phyloP scores from a whole-genome alignment of 345 rosid genomes.

The Rhizophora mangle region DNA sequence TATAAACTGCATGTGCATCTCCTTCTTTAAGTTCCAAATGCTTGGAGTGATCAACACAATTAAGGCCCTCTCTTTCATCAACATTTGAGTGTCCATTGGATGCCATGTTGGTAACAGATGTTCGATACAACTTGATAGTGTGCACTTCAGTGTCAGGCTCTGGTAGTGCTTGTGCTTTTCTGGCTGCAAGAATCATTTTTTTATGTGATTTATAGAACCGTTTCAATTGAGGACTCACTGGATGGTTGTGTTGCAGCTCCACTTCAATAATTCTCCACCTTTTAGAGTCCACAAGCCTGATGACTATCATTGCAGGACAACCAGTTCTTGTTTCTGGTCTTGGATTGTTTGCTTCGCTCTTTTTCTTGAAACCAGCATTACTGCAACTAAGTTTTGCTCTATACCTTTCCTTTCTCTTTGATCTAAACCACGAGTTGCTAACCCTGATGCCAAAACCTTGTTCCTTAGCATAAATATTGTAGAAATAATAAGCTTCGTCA shows the following conservation, averaged over 20 bases:
- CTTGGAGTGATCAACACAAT: slow-evolving; percentile 16
- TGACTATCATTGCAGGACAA: slow-evolving; percentile 76
- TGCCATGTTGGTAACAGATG: slow-evolving; percentile 22
- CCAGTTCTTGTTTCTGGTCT: slow-evolving; percentile 77
- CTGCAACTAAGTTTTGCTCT: slow-evolving; percentile 82
- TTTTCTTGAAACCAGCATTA: slow-evolving; percentile 72
- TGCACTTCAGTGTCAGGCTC: slow-evolving; percentile 18
- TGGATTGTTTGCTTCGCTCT: slow-evolving; percentile 58
- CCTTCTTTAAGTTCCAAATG: slow-evolving; percentile 27
- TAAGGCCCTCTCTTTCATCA: slow-evolving; percentile 10
- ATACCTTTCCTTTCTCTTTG: slow-evolving; percentile 62
- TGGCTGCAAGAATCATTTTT: slow-evolving; percentile 20
- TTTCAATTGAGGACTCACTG: slow-evolving; percentile 31
- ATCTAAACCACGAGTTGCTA: slow-evolving; percentile 79
- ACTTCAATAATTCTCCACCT: slow-evolving; percentile 73
- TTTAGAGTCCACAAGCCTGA: slow-evolving; percentile 70
- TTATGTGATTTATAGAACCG: slow-evolving; percentile 30
- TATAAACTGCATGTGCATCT: slow-evolving; percentile 25
- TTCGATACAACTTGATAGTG: slow-evolving; percentile 29
- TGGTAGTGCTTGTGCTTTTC: slow-evolving; percentile 10
- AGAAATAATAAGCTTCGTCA: slow-evolving; percentile 78
- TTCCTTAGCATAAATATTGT: slow-evolving; percentile 71
- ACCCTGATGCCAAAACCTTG: slow-evolving; percentile 73
- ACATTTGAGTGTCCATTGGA: slow-evolving; percentile 7
- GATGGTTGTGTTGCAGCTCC: slow-evolving; percentile 70